Base-by-base conservation (phyloP, 2,329 filamentous ascomycete genomes). In the Trichoderma sp. region DNA sequence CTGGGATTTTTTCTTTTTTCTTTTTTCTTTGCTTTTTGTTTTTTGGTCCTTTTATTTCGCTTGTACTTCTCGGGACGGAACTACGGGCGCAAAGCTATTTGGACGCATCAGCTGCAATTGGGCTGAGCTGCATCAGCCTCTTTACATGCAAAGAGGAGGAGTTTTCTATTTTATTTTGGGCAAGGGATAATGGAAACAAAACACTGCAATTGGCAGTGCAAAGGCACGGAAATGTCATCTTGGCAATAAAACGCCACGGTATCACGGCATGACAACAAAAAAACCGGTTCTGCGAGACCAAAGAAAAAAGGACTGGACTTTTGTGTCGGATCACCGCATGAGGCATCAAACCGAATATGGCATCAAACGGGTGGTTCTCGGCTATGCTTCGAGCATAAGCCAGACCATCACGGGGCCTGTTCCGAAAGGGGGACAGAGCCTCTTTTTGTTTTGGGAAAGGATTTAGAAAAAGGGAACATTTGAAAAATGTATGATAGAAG, bases 401-500 rank as follows among this genome's bases (percentile, higher is more conserved):
- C 30, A 12, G 47, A 32, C 47, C 60, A 58, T 39, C 43, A 71
- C 60, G 60, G 30, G 60, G 47, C 26, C 58, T 71, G 58, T 63
- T 53, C 60, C 43, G 60, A 43, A 32, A 64, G 68, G 60, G 36
- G 68, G 43, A 71, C 60, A 64, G 30, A 24, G 9, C n/a, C 32
- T 39, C 57, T 47, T 51, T 56, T 51, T 56, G 47, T 60, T 47
- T 47, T 56, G 58, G 68, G 9, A 64, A 64, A 60, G 68, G 68
- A 71, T 24, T 32, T 63, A 64, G 60, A 71, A 71, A 63, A 63
- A 71, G 66, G 66, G 57, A 62, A 62, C 57, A 62, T 70, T 70
- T 62, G 21, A 62, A 62, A 69, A 70, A 70, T 70, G 66, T 70
- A 70, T 47, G 66, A 70, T 70, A 70, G 66, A 70, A 62, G 66